Percentiles rank a stretch among this genome's conserved stretches.
These are phyloP conservation scores for Ogataea minuta DNA, from an alignment of 805 yeast genomes.

Conservation along the genomic window DNA sequence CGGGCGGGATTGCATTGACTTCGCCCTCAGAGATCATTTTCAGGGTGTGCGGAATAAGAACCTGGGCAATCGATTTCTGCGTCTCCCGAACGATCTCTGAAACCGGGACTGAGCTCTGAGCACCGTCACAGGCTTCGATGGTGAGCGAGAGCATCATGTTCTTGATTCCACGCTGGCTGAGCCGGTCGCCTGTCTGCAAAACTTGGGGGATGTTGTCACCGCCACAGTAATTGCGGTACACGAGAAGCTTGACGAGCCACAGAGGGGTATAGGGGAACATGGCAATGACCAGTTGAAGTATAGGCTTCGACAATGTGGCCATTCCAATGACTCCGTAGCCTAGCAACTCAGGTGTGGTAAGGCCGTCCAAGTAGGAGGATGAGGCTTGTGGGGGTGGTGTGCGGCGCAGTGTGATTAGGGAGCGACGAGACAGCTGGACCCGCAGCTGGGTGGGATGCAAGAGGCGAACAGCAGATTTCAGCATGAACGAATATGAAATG, in stretches of 20 bases:
- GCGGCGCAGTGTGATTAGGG: background rate
- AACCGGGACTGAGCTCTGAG: conserved; percentile 44
- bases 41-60: conserved; percentile 70
- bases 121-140: conserved; percentile 89
- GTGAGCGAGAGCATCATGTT: conserved; percentile 96
- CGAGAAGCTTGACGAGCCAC: conserved; percentile 63
- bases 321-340: conserved; percentile 68
- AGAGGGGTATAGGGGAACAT: conserved; percentile 75
- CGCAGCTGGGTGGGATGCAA: too few species aligned
- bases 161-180: conserved; percentile 72
- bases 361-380: conserved; percentile 51
- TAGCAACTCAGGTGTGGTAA: conserved; percentile 53
- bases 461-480: too few species aligned
- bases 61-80: conserved; percentile 60
- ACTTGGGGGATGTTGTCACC: conserved; percentile 79
- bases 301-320: conserved; percentile 63
- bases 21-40: conserved; percentile 48
- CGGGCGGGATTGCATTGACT: conserved; percentile 76
- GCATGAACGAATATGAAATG: too few species aligned
- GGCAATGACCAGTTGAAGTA: conserved; percentile 59
- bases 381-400: conserved; percentile 1
- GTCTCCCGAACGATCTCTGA: conserved; percentile 64
- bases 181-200: conserved; percentile 61
- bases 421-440: too few species aligned
- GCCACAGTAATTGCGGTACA: conserved; percentile 85